phyloP scores from a whole-genome alignment of 495 filamentous ascomycete species.

The Monascus purpureus region DNA sequence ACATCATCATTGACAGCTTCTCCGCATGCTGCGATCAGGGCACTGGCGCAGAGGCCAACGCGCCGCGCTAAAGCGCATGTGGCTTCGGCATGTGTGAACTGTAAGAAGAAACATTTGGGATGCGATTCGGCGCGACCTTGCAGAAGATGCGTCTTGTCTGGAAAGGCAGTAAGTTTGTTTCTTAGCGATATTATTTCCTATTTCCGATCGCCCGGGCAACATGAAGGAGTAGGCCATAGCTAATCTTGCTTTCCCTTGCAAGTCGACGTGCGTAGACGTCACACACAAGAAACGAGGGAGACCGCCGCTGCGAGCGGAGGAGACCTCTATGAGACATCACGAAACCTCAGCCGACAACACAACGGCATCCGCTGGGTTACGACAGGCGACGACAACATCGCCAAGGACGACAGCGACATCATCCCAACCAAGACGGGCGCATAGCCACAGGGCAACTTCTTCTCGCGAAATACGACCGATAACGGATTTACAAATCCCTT shows the following conservation, averaged over 20 bases:
- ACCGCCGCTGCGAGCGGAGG: slow-evolving; percentile 81
- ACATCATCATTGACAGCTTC: slow-evolving; percentile 14
- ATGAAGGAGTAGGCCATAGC: no score
- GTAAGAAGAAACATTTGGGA: slow-evolving; percentile 87
- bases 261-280: slow-evolving; percentile 87
- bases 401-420: no score
- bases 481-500: slow-evolving; percentile 25
- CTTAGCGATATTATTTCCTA: slow-evolving; percentile 4
- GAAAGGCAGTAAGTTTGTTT: slow-evolving; percentile 45
- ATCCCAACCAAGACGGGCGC: slow-evolving; percentile 12
- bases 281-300: slow-evolving; percentile 93
- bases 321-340: slow-evolving; percentile 26
- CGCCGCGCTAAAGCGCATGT: slow-evolving; percentile 91
- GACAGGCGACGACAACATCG: no score
- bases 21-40: slow-evolving; percentile 14
- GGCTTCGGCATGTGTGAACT: slow-evolving; percentile 91
- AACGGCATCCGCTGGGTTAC: slow-evolving; percentile 11
- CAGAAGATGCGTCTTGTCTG: slow-evolving; percentile 45
- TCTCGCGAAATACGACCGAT: slow-evolving; percentile 32
- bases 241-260: no score
- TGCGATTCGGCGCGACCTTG: slow-evolving; percentile 56
- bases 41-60: slow-evolving; percentile 45
- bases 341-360: slow-evolving; percentile 18
- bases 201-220: no score
- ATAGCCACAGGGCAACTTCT: slow-evolving; percentile 25